Conservation (phyloP, 2,329 filamentous ascomycete genomes). For the Claviceps paspali region DNA sequence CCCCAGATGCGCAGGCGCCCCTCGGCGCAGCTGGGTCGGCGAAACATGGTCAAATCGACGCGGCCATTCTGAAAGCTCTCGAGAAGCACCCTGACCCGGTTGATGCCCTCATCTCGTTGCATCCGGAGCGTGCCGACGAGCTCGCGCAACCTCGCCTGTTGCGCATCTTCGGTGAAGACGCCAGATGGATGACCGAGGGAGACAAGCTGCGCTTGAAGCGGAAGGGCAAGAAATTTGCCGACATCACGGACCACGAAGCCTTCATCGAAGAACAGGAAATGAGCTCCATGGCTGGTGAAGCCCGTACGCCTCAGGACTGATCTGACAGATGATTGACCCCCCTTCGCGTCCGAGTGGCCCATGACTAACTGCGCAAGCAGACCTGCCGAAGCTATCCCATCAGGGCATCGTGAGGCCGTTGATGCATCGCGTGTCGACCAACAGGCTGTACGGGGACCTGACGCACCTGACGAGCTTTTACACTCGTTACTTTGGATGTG, state of each 20-base stretch:
- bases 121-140: conserved; percentile 13
- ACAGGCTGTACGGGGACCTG: conserved; percentile 49
- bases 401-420: conserved; percentile 41
- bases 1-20: neutral
- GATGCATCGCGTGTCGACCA: conserved; percentile 41
- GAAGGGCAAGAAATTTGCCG: conserved; percentile 55
- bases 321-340: too few species aligned
- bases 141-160: conserved; percentile 37
- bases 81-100: conserved; percentile 15
- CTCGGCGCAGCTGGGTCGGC: neutral
- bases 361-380: conserved; percentile 8
- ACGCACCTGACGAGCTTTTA: conserved; percentile 46
- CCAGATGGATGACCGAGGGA: conserved; percentile 55
- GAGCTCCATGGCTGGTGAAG: conserved; percentile 10
- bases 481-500: conserved; percentile 37
- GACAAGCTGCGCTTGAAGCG: conserved; percentile 56
- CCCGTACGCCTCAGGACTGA: neutral
- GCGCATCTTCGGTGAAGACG: conserved; percentile 45
- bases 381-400: conserved; percentile 24
- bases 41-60: conserved; percentile 7
- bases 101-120: conserved; percentile 13
- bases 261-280: conserved; percentile 19
- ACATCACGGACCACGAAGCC: conserved; percentile 50
- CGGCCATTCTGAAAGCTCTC: conserved; percentile 12
- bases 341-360: too few species aligned